Evolutionary conservation across 2,329 filamentous ascomycete species (phyloP).

Genomic region (Ophiostoma sp.): DNA sequence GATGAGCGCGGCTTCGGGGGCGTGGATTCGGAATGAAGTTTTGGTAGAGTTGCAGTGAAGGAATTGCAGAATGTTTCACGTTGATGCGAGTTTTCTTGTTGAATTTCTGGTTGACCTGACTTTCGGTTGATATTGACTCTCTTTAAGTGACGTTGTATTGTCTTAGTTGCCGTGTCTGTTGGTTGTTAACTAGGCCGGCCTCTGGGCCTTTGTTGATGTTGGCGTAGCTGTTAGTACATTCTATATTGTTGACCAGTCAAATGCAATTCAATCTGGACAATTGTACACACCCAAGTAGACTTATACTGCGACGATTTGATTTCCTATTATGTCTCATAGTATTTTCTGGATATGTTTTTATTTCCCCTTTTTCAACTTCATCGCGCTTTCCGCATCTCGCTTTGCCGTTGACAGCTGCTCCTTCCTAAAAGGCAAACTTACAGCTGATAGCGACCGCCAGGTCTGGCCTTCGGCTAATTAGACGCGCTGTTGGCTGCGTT

Average conservation of each 20-base stretch:
- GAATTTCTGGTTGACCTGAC: background rate
- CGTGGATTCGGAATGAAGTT: background rate
- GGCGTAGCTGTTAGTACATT: background rate
- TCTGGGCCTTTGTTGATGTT: background rate
- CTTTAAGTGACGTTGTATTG: background rate
- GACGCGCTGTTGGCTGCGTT: constrained; percentile 19
- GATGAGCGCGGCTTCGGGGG: background rate
- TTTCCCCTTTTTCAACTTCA: background rate
- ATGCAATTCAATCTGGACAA: background rate
- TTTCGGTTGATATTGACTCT: background rate
- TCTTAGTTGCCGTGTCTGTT: background rate
- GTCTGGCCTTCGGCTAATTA: constrained; percentile 23
- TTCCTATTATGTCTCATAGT: background rate
- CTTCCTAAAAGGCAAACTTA: constrained; percentile 17
- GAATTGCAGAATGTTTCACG: background rate
- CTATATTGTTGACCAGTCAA: background rate
- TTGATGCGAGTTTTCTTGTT: background rate
- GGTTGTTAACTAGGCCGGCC: background rate
- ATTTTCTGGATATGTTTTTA: background rate
- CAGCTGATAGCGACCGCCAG: background rate
- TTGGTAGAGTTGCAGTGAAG: background rate
- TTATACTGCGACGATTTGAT: background rate
- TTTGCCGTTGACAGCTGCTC: background rate
- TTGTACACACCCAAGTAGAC: background rate
- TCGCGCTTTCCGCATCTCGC: background rate